Evolutionary conservation across 192 early-diverging fungal species (phyloP).

Genomic region (Podila clonocystis): DNA sequence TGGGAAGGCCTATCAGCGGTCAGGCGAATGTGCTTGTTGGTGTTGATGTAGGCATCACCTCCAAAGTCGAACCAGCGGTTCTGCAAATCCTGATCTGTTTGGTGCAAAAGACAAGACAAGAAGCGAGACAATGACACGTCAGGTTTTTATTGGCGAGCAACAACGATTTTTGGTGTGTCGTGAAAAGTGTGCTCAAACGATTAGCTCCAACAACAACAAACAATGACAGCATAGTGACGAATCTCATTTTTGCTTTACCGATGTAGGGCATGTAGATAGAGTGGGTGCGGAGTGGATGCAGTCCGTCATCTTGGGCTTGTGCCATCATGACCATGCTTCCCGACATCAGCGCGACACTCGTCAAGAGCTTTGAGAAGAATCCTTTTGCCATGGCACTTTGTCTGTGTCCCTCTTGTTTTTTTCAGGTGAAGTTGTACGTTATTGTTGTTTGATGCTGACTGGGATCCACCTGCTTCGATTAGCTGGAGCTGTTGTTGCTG

Average conservation of each 20-base stretch:
- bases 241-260: slow-evolving; percentile 31
- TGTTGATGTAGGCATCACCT: slow-evolving; percentile 90
- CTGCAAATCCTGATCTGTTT: slow-evolving; percentile 75
- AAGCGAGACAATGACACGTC: background rate
- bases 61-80: slow-evolving; percentile 97
- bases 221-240: background rate
- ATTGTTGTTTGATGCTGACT: background rate
- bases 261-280: slow-evolving; percentile 69
- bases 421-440: background rate
- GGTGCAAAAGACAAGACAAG: background rate
- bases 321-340: slow-evolving; percentile 3
- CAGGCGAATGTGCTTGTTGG: slow-evolving; percentile 86
- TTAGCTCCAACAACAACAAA: background rate
- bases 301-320: slow-evolving; percentile 19
- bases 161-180: background rate
- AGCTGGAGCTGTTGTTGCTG: no score
- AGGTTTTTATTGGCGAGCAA: background rate
- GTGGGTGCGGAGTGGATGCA: slow-evolving; percentile 58
- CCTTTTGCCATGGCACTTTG: slow-evolving; percentile 20
- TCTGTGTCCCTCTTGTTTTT: background rate
- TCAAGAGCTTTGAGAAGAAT: slow-evolving; percentile 26
- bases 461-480: background rate
- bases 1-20: slow-evolving; percentile 84
- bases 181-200: background rate
- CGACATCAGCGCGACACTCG: slow-evolving; percentile 19